A percentile compares a stretch with the other conserved stretches of the same genome.
These are phyloP conservation scores for Kluyveromyces aestuarii DNA, from an alignment of 805 yeast genomes.

Conservation along the genomic window DNA sequence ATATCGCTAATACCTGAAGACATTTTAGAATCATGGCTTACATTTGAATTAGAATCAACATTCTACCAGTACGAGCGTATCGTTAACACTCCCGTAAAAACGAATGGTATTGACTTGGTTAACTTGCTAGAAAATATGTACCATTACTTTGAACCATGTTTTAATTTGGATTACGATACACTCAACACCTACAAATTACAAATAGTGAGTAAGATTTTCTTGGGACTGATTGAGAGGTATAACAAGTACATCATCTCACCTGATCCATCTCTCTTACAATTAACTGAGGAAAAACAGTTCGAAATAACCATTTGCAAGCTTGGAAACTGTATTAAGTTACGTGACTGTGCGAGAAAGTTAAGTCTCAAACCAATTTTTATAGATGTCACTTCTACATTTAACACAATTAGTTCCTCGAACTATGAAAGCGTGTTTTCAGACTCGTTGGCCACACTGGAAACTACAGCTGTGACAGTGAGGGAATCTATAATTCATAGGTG, in stretches of 20 bases:
- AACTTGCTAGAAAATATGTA: slow-evolving; percentile 38
- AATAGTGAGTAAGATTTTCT: slow-evolving; percentile 21
- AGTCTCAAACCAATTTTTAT: slow-evolving; percentile 4
- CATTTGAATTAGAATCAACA: slow-evolving; percentile 39
- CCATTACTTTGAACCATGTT: slow-evolving; percentile 31
- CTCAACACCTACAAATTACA: slow-evolving; percentile 18
- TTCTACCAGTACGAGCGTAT: slow-evolving; percentile 37
- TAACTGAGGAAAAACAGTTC: slow-evolving; percentile 5
- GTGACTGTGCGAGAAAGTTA: background rate
- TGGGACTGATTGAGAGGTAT: slow-evolving; percentile 17
- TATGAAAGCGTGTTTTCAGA: slow-evolving; percentile 24
- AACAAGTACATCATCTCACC: slow-evolving; percentile 10
- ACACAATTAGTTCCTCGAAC: slow-evolving; percentile 4
- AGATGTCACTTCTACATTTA: slow-evolving; percentile 5
- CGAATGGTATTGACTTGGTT: slow-evolving; percentile 32
- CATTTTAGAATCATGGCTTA: slow-evolving; percentile 38
- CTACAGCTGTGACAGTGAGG: slow-evolving; percentile 22
- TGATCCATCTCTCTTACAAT: background rate
- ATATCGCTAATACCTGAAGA: slow-evolving; percentile 21
- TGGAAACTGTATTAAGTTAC: slow-evolving; percentile 1
- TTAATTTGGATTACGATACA: slow-evolving; percentile 13
- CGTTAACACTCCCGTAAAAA: slow-evolving; percentile 18
- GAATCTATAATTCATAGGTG: slow-evolving; percentile 25
- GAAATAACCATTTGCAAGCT: slow-evolving; percentile 6
- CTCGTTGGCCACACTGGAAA: slow-evolving; percentile 21